Evolutionary conservation across 1,284 basidiomycete species (phyloP).

Genomic region (Boletus semigastroideus): DNA sequence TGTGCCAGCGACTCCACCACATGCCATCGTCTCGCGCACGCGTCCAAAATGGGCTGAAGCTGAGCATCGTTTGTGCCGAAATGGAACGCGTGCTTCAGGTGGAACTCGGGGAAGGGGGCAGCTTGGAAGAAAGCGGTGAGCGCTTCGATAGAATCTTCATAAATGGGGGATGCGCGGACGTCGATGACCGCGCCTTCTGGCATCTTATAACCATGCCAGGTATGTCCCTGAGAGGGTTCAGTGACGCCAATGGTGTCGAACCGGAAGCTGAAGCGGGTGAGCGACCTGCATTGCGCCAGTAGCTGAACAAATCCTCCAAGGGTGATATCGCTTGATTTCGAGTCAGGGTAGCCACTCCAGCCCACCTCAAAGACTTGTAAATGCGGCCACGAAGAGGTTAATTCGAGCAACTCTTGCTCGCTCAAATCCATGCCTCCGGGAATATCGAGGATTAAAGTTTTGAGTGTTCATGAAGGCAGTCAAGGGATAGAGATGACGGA

Average conservation of each 20-base stretch:
- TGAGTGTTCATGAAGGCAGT: background rate
- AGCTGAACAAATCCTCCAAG: background rate
- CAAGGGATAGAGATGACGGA: background rate
- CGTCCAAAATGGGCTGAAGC: too few species aligned
- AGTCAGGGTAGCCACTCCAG: background rate
- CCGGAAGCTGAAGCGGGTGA: background rate
- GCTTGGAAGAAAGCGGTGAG: background rate
- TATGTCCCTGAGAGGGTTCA: background rate
- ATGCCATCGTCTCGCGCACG: too few species aligned
- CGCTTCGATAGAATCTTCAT: background rate
- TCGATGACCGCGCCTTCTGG: background rate
- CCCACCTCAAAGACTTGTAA: background rate
- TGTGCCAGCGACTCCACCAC: too few species aligned
- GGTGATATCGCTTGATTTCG: background rate
- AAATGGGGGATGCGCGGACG: background rate
- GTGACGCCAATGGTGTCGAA: background rate
- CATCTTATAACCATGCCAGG: background rate
- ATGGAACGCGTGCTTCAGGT: background rate
- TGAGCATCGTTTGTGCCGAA: too few species aligned
- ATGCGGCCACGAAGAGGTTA: background rate
- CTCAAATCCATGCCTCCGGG: background rate
- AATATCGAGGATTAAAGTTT: background rate
- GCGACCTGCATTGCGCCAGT: background rate
- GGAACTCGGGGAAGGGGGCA: background rate
- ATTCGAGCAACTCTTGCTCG: background rate